Evolutionary conservation across 106 monocot genomes (phyloP), one percentile per base, ranked within the genome.

Genomic region (Phalaenopsis equestris): DNA sequence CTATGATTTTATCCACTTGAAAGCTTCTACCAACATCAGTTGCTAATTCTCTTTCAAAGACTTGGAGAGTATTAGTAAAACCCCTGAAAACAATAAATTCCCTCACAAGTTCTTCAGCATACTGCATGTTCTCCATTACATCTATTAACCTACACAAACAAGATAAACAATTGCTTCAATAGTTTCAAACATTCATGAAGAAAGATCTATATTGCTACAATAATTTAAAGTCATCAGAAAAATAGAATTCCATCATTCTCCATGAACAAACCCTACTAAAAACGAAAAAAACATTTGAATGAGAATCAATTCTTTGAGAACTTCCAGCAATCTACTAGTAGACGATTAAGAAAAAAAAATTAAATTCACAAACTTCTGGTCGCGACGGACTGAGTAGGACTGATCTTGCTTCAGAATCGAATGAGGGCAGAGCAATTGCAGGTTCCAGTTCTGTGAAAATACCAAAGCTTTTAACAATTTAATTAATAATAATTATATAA

Each of bases 21-120:
- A 99, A 99, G 58, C 75, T 88, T 85, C 88, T 90, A 23, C 92
- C 98, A 61, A 99, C 86, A 79, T 99, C 98, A 8, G 94, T 87
- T 19, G 89, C 82, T 73, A 94, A 80, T 78, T 99, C 98, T 30
- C 84, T 84, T 78, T 99, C 94, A 65, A 90, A 99, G 11, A 81
- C 72, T 85, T 94, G 91, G 3, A 99, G 81, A 4, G 98, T 91
- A 78, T 77, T 82, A 49, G 94, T 94, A 72, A 98, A 98, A 55
- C 98, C 98, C 84, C 94, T 89, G 81, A 98, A 98, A 14, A 94
- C 83, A 72, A 98, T 90, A 83, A 98, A 98, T 80, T 98, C 98
- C 72, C 91, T 90, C 70, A 98, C 56, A 79, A 98, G 89, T 61
- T 90, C 92, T 86, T 98, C 97, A 58, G 94, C 94, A 84, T 89